Conservation (phyloP, 768 basidiomycete genomes). For the Dentipellis fragilis region DNA sequence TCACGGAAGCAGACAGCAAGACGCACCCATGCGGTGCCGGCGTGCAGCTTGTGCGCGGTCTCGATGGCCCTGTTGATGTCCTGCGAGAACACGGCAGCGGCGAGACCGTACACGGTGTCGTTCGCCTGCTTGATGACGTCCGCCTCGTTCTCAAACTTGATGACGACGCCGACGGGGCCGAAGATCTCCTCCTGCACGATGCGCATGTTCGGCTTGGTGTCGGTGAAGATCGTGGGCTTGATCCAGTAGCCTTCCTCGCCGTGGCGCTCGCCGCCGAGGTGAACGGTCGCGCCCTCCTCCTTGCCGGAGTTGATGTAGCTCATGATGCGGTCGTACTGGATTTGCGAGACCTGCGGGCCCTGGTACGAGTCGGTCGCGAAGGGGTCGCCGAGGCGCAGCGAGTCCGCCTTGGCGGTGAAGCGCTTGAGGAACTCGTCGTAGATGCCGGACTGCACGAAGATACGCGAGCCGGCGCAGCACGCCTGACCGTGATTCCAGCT, state of each 20-base stretch:
- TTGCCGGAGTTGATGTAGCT: conserved; percentile 54
- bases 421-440: conserved; percentile 66
- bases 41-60: conserved; percentile 65
- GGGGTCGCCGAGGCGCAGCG: conserved; percentile 62
- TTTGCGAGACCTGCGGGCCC: conserved; percentile 72
- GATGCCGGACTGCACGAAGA: conserved; percentile 70
- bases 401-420: conserved; percentile 45
- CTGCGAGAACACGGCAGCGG: conserved; percentile 77
- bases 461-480: conserved; percentile 75
- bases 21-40: conserved; percentile 62
- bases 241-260: conserved; percentile 55
- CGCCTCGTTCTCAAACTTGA: conserved; percentile 54
- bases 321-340: conserved; percentile 62
- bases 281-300: conserved; percentile 46
- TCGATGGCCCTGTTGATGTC: conserved; percentile 66
- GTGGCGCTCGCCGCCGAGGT: conserved; percentile 41
- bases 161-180: conserved; percentile 58
- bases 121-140: conserved; percentile 72
- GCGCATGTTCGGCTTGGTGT: conserved; percentile 43
- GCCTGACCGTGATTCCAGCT: conserved; percentile 72
- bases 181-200: conserved; percentile 55
- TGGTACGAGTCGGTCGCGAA: conserved; percentile 52
- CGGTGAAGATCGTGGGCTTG: conserved; percentile 51
- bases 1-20: no score
- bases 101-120: conserved; percentile 80